A percentile compares a stretch with the other conserved stretches of the same genome.
Conservation (phyloP, 306 rosid species). For the Mimosa pudica region DNA sequence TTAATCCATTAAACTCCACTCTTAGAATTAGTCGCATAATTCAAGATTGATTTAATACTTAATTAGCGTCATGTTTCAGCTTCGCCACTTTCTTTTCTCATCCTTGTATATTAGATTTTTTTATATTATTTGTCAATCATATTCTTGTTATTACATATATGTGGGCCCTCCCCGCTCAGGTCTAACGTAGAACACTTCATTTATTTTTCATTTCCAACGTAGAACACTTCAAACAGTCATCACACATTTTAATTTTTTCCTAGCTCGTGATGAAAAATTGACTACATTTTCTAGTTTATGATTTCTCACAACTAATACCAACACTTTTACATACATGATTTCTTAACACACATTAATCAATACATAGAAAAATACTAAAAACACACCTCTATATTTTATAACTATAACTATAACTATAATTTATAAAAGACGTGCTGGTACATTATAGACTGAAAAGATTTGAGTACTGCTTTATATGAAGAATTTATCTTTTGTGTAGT, state of each 20-base stretch:
- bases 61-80: background rate
- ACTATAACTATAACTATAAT: background rate
- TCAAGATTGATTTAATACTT: background rate
- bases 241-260: too few relatives aligned
- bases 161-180: too few relatives aligned
- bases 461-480: background rate
- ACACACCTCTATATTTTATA: background rate
- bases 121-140: too few relatives aligned
- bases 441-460: background rate
- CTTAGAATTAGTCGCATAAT: background rate
- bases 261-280: background rate
- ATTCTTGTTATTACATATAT: background rate
- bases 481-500: background rate
- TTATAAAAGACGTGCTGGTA: background rate
- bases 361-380: background rate
- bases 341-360: background rate
- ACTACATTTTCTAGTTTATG: background rate
- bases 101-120: background rate
- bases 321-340: background rate
- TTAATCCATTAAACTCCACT: background rate
- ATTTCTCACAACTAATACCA: background rate
- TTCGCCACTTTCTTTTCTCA: background rate
- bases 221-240: too few relatives aligned
- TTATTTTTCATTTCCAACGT: too few relatives aligned
- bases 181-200: too few relatives aligned